These are phyloP conservation scores for Penicillium sp. DNA, from an alignment of 2,329 filamentous ascomycete species.

Conservation along the genomic window DNA sequence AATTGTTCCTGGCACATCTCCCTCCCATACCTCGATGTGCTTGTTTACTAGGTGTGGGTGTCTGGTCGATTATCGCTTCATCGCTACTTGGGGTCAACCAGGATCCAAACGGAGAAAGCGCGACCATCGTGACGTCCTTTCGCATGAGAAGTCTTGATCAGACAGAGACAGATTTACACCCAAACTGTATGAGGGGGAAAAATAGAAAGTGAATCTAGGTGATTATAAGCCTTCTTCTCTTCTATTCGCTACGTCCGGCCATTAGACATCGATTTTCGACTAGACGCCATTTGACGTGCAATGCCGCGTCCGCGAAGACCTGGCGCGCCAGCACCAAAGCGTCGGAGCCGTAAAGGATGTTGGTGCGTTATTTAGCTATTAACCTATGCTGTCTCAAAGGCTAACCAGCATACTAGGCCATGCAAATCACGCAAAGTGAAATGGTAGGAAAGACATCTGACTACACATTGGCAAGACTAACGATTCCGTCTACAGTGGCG, in stretches of 20 bases:
- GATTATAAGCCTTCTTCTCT: slow-evolving; percentile 16
- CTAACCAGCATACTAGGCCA: slow-evolving; percentile 51
- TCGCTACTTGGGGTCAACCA: slow-evolving; percentile 34
- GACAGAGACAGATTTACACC: neutral
- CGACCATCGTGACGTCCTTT: slow-evolving; percentile 9
- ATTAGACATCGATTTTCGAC: slow-evolving; percentile 14
- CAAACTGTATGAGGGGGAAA: slow-evolving; percentile 26
- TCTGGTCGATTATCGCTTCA: slow-evolving; percentile 37
- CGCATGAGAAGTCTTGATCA: slow-evolving; percentile 9
- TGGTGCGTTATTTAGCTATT: slow-evolving; percentile 49
- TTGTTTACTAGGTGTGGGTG: slow-evolving; percentile 34
- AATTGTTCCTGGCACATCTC: slow-evolving; percentile 18
- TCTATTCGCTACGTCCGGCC: slow-evolving; percentile 11
- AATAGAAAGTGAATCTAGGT: slow-evolving; percentile 20
- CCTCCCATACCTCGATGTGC: slow-evolving; percentile 36
- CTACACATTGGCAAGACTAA: slow-evolving; percentile 12
- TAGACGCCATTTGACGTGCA: slow-evolving; percentile 24
- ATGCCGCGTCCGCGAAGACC: slow-evolving; percentile 65
- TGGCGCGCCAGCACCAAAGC: slow-evolving; percentile 62
- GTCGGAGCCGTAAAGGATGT: slow-evolving; percentile 64
- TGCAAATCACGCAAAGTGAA: slow-evolving; percentile 78
- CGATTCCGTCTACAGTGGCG: slow-evolving; percentile 51
- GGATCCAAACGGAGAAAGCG: slow-evolving; percentile 29
- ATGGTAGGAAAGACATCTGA: slow-evolving; percentile 49
- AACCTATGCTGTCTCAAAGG: neutral